Base-by-base conservation (phyloP, 345 rosid species). In the Rhodamnia rubescens region DNA sequence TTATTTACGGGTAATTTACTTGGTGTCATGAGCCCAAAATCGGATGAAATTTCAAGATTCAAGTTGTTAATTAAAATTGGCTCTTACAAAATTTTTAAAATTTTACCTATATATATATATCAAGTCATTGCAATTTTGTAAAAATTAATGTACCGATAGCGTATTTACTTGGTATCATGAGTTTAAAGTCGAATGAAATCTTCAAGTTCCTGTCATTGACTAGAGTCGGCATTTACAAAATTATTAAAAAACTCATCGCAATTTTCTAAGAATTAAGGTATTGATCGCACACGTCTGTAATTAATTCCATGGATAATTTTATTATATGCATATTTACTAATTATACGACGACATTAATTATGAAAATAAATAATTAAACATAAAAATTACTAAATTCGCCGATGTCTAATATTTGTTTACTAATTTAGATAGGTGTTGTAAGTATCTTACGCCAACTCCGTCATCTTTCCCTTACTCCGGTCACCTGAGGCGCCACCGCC, bases 31-130 rank as follows among this genome's bases (percentile, higher is more conserved):
- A 14, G 0, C 5, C 8, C 0, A 4, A 29, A 64, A 15, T 5
- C 1, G 0, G 16, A 64, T 0, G 6, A 8, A 64, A 32, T 16
- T 64, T 64, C 22, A 0, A 4, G 0, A 0, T 1, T 64, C 1
- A 0, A 8, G 0, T 32, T 16, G 16, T 64, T 5, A 3, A 0
- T 5, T 56, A 56, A 56, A 56, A 24, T 56, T 5, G 5, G 5
- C 5, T 24, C 12, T 56, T 56, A 4, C 12, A 22, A 56, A 56
- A 36, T 36, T 36, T 36, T 36, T 36, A 36, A 36, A 36, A 36
- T 2, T 36, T 36, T 36, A 3, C 40, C 40, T 36, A 36, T 36
- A 36, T 2, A 36, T 36, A 36, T 36, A 36, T 36, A 36, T 36
- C 18, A 29, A 3, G 0, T 16, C 75, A 15, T 29, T 64, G 12